Evolutionary conservation across 1,284 basidiomycete species (phyloP).

Genomic region (Trichosporon sp.): DNA sequence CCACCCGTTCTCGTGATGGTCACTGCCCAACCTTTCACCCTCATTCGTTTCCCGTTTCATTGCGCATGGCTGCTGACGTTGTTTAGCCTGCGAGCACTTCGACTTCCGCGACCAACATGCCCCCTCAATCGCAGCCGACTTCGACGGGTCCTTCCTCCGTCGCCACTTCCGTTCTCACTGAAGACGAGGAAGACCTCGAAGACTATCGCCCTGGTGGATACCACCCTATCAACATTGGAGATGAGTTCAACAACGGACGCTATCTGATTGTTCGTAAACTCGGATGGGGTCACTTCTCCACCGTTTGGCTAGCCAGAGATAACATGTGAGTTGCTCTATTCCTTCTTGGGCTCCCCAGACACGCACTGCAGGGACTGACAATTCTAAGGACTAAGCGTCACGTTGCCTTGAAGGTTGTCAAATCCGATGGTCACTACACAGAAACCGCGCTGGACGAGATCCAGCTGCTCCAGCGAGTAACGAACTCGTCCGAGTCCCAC

Average conservation of each 20-base stretch:
- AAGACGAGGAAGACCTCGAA: conserved; percentile 58
- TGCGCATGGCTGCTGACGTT: not conserved
- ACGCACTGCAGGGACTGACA: not conserved
- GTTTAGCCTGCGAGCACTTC: not conserved
- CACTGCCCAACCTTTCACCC: not conserved
- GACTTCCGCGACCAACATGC: conserved; percentile 23
- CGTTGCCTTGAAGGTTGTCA: conserved; percentile 98
- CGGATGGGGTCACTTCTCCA: conserved; percentile 97
- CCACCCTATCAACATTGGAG: conserved; percentile 94
- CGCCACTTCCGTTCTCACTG: conserved; percentile 54
- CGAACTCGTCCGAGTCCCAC: conserved; percentile 73
- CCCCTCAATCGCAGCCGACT: conserved; percentile 26
- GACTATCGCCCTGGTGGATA: conserved; percentile 91
- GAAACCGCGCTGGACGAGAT: conserved; percentile 99
- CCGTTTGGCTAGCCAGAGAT: conserved; percentile 89
- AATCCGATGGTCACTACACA: conserved; percentile 94
- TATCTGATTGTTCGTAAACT: conserved; percentile 94
- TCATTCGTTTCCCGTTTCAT: not conserved
- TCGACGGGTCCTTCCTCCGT: conserved; percentile 42
- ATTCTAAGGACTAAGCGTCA: conserved; percentile 79
- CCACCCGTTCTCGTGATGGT: not conserved
- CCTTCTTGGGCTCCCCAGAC: not conserved
- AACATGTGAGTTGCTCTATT: conserved; percentile 65
- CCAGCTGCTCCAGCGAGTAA: conserved; percentile 92
- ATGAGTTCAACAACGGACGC: conserved; percentile 81